phyloP scores from a whole-genome alignment of 371 early-diverging fungal genomes.

The Blakeslea trispora region DNA sequence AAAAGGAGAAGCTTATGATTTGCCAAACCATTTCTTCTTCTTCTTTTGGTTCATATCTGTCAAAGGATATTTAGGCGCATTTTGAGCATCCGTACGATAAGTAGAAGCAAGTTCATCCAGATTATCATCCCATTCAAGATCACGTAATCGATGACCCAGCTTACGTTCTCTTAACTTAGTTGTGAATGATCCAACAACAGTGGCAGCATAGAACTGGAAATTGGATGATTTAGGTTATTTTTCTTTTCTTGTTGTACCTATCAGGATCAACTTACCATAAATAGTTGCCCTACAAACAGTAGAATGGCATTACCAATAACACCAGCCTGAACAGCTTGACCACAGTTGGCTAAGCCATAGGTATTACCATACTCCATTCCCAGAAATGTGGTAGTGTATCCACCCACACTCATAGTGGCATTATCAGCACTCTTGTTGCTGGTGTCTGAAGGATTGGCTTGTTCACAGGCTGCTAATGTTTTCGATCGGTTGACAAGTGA shows the following conservation, averaged over 20 bases:
- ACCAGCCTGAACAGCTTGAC: slow-evolving; percentile 52
- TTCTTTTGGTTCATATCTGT: slow-evolving; percentile 29
- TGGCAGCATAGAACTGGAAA: slow-evolving; percentile 45
- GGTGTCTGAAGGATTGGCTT: slow-evolving; percentile 28
- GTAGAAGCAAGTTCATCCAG: slow-evolving; percentile 39
- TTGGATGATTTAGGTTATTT: background rate
- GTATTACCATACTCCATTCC: slow-evolving; percentile 49
- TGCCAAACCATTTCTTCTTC: slow-evolving; percentile 15
- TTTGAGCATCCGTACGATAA: slow-evolving; percentile 43
- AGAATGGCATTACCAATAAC: slow-evolving; percentile 47
- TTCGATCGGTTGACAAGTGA: slow-evolving; percentile 40
- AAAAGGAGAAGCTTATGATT: no score
- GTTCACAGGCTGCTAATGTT: slow-evolving; percentile 32
- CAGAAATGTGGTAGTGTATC: slow-evolving; percentile 42
- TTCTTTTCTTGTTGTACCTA: background rate
- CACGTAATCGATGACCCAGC: slow-evolving; percentile 51
- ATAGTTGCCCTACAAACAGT: slow-evolving; percentile 43
- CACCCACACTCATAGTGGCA: slow-evolving; percentile 26
- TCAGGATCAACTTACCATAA: no score
- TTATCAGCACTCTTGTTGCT: background rate
- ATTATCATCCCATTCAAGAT: slow-evolving; percentile 52
- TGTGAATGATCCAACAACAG: slow-evolving; percentile 39
- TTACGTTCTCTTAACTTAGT: slow-evolving; percentile 42
- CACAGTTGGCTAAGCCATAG: slow-evolving; percentile 51
- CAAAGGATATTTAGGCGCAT: slow-evolving; percentile 46